A percentile compares a stretch with the other conserved stretches of the same genome.
phyloP scores from a whole-genome alignment of 768 basidiomycete species.

The Wakefieldia striispora region DNA sequence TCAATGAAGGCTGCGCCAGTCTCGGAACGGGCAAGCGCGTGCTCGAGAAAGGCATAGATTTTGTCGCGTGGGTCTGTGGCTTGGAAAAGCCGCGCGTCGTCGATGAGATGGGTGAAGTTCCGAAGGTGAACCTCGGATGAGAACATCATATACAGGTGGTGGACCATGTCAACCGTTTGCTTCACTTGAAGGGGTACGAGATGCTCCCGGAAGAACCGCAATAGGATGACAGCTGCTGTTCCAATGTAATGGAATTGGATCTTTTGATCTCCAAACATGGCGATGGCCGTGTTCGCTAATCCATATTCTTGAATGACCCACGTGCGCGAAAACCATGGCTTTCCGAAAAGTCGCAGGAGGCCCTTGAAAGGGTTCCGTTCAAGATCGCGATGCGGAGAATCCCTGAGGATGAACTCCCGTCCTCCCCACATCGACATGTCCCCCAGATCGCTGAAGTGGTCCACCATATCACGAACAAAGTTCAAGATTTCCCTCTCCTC shows the following conservation, averaged over 20 bases:
- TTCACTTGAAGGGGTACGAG: slow-evolving; percentile 2
- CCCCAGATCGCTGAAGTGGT: not conserved
- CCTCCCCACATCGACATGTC: not conserved
- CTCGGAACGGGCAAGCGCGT: not conserved
- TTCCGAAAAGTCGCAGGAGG: not conserved
- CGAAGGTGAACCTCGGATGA: not conserved
- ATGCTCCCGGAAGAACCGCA: not conserved
- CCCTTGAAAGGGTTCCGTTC: not conserved
- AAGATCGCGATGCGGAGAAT: not conserved
- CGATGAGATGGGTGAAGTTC: slow-evolving; percentile 4
- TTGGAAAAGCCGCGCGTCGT: slow-evolving; percentile 4
- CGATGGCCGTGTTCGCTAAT: not conserved
- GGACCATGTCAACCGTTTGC: not conserved
- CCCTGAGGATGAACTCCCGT: not conserved
- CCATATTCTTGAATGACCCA: slow-evolving; percentile 5
- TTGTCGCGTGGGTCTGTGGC: slow-evolving; percentile 8
- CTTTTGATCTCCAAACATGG: slow-evolving; percentile 1
- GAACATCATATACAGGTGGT: slow-evolving; percentile 3
- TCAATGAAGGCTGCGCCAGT: not conserved
- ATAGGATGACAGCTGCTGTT: not conserved
- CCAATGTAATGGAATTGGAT: slow-evolving; percentile 1
- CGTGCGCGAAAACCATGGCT: not conserved
- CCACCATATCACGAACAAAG: not conserved
- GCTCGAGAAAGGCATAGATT: slow-evolving; percentile 7
- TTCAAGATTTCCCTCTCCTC: not conserved